These are phyloP conservation scores for Phytomonas sp. DNA, from an alignment of 208 protist species.

Conservation along the genomic window DNA sequence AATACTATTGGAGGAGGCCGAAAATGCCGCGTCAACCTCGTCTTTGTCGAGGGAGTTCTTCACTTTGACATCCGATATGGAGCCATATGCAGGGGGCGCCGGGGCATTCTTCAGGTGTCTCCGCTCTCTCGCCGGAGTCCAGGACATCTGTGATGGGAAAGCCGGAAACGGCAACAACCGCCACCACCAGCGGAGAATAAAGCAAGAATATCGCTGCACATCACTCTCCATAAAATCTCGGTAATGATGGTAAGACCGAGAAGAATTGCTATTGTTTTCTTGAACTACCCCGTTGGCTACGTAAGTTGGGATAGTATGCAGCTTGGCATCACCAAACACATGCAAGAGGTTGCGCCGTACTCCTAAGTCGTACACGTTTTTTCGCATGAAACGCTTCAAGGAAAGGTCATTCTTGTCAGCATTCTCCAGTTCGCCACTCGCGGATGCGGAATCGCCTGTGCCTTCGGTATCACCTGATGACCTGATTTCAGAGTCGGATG, in stretches of 20 bases:
- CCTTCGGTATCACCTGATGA: background rate
- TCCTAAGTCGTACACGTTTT: constrained; percentile 77
- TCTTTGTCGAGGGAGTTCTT: constrained; percentile 18
- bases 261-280: constrained; percentile 6
- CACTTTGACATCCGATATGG: constrained; percentile 11
- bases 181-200: constrained; percentile 60
- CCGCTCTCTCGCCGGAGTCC: constrained; percentile 9
- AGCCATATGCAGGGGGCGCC: background rate
- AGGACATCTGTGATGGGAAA: constrained; percentile 38
- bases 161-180: constrained; percentile 60
- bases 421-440: constrained; percentile 6
- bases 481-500: background rate
- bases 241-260: constrained; percentile 15
- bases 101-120: background rate
- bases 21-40: background rate
- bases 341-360: constrained; percentile 68
- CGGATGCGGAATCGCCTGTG: background rate
- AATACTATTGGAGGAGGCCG: constrained; percentile 13
- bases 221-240: constrained; percentile 49
- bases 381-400: constrained; percentile 20
- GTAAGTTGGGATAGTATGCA: constrained; percentile 1
- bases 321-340: constrained; percentile 73
- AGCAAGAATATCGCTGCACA: constrained; percentile 28
- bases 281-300: background rate
- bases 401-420: constrained; percentile 11